Evolutionary conservation across 306 rosid genomes (phyloP), one percentile per base, ranked within the genome.

Genomic region (Delonix regia): DNA sequence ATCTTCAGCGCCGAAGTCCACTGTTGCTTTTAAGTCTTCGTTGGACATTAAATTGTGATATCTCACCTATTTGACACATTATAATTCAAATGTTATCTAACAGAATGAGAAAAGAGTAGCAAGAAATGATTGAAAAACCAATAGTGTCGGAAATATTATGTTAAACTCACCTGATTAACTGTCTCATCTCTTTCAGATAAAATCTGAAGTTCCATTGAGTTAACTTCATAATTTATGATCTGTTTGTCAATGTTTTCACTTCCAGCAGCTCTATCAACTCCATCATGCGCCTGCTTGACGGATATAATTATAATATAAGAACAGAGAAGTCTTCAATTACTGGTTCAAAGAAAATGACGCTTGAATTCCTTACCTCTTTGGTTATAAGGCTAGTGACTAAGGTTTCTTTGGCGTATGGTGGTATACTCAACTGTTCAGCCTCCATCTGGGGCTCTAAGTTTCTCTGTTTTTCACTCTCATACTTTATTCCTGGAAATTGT

Each of bases 1-100:
- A 33, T 65, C 74, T 65, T 65, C 63, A 18, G 55, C 4, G 63
- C 48, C 68, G 9, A 30, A 55, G 19, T 71, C 55, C 33, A 33
- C 33, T 34, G 34, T 49, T 30, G 3, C 83, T 69, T 69, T 55
- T 11, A 69, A 19, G 45, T 64, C 36, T 59, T 75, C 61, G 39
- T 9, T 22, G 41, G 47, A 18, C 68, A 21, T 52, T 39, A 56
- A 7, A 30, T 44, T 45, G 19, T 30, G 56, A 41, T 72, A 61
- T 80, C 75, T 71, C 65, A 77, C 87, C 89, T 86, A 55, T 67
- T 73, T 73, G 21, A 33, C 39, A 67, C 21, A 47, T 61, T 19
- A 56, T 3, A 14, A 65, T 75, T 34, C 12, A 19, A 30, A 55
- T 42, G 36, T 47, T 74, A 19, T 48, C 69, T 52, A 57, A 7